phyloP scores from a whole-genome alignment of 108 stramenopile species.

The Pelagomonas calceolata region DNA sequence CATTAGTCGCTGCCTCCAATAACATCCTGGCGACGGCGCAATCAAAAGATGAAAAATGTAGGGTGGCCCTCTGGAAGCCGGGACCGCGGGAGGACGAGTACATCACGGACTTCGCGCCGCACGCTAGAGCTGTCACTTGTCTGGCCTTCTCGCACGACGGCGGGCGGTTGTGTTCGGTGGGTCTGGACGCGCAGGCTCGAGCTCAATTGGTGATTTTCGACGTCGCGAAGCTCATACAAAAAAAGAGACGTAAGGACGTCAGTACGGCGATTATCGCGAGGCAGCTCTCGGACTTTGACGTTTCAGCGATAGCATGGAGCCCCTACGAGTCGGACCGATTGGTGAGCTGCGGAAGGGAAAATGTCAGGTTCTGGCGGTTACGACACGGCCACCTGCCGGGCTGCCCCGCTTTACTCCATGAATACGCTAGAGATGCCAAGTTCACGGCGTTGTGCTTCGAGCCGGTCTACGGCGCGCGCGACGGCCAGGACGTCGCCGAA shows the following conservation, averaged over 20 bases:
- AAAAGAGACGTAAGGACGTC: background rate
- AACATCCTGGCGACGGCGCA: too few species aligned
- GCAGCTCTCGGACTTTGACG: constrained; percentile 26
- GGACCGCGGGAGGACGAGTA: background rate
- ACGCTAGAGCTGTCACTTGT: background rate
- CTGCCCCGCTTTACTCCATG: constrained; percentile 41
- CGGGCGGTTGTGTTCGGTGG: background rate
- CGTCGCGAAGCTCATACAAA: background rate
- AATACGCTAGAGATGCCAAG: constrained; percentile 32
- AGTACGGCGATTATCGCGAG: background rate
- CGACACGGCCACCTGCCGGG: constrained; percentile 39
- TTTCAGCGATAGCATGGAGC: constrained; percentile 8
- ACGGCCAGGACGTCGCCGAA: background rate
- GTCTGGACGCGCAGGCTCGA: background rate
- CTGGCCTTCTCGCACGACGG: background rate
- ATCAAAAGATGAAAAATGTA: too few species aligned
- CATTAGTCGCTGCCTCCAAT: too few species aligned
- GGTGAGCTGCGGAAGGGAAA: constrained; percentile 49
- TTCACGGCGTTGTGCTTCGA: constrained; percentile 49
- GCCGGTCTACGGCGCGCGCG: constrained; percentile 14
- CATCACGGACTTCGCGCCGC: background rate
- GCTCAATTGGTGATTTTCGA: background rate
- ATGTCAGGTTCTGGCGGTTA: constrained; percentile 53
- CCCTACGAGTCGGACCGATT: constrained; percentile 21
- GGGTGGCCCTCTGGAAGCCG: too few species aligned